Percentiles rank a stretch among this genome's conserved stretches.
Evolutionary conservation across 2,329 filamentous ascomycete species (phyloP).

Genomic region (Fusarium marasasianum): DNA sequence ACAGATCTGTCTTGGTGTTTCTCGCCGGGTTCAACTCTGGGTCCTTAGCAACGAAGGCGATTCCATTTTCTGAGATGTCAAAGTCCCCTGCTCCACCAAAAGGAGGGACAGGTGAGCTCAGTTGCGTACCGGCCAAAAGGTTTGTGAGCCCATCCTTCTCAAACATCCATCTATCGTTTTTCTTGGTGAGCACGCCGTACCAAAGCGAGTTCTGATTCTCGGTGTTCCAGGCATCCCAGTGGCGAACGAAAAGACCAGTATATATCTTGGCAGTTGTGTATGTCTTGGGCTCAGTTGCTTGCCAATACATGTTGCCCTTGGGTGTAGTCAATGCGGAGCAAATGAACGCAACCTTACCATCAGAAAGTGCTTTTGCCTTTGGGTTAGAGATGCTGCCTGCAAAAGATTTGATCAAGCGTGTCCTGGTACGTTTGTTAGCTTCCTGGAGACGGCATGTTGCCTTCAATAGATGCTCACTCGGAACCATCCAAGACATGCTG

Average conservation of each 20-base stretch:
- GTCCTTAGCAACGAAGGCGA: constrained; percentile 81
- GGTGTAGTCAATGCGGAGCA: constrained; percentile 73
- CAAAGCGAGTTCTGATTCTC: constrained; percentile 77
- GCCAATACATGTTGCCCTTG: constrained; percentile 75
- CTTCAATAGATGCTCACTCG: constrained; percentile 47
- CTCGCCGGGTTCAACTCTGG: constrained; percentile 75
- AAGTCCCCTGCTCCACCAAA: constrained; percentile 87
- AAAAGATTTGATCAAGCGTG: constrained; percentile 59
- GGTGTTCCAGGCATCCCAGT: constrained; percentile 83
- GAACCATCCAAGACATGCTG: constrained; percentile 47
- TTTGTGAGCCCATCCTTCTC: constrained; percentile 64
- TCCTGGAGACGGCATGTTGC: not conserved
- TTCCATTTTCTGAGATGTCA: constrained; percentile 72
- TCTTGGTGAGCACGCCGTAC: constrained; percentile 69
- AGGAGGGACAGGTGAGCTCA: constrained; percentile 76
- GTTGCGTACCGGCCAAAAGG: constrained; percentile 66
- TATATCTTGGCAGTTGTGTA: constrained; percentile 76
- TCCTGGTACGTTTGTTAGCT: constrained; percentile 25
- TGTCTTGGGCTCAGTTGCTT: constrained; percentile 66
- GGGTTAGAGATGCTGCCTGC: constrained; percentile 66
- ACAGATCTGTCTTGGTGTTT: constrained; percentile 84
- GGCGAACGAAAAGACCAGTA: constrained; percentile 78
- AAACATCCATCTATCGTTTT: constrained; percentile 53
- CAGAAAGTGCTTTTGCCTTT: constrained; percentile 62
- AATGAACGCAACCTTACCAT: constrained; percentile 62